Conservation (phyloP, 495 filamentous ascomycete species). For the Massariosphaeria phaeospora region DNA sequence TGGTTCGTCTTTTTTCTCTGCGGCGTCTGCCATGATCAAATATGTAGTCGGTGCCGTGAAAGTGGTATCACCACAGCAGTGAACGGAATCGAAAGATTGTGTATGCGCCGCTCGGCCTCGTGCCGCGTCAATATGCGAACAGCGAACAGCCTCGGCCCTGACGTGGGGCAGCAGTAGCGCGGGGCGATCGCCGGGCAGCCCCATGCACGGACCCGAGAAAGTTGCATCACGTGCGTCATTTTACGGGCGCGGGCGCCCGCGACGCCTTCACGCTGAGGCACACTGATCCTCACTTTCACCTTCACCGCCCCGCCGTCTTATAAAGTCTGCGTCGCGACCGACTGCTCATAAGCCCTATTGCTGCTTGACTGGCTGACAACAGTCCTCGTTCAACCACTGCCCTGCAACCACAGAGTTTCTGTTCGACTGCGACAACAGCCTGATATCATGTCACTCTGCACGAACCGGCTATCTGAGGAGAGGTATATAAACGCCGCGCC, state of each 20-base stretch:
- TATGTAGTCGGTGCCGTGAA: not conserved
- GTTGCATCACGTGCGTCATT: no score
- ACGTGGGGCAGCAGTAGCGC: conserved; percentile 5
- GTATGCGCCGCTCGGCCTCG: no score
- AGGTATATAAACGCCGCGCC: no score
- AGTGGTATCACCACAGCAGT: not conserved
- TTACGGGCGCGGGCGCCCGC: no score
- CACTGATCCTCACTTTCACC: not conserved
- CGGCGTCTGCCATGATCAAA: conserved; percentile 2
- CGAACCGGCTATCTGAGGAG: conserved; percentile 86
- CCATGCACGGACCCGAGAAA: no score
- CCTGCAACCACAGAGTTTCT: no score
- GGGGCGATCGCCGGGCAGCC: conserved; percentile 9
- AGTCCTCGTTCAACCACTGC: no score
- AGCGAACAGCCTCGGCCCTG: conserved; percentile 6
- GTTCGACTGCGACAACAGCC: no score
- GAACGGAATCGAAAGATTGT: no score
- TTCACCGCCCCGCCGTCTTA: not conserved
- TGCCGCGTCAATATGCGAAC: not conserved
- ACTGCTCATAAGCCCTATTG: no score
- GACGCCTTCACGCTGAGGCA: no score
- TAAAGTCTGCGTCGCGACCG: not conserved
- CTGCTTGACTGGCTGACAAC: no score
- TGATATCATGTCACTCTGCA: conserved; percentile 76
- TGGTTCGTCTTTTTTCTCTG: not conserved